Base-by-base conservation (phyloP, 106 monocot genomes). In the Acorus gramineus region DNA sequence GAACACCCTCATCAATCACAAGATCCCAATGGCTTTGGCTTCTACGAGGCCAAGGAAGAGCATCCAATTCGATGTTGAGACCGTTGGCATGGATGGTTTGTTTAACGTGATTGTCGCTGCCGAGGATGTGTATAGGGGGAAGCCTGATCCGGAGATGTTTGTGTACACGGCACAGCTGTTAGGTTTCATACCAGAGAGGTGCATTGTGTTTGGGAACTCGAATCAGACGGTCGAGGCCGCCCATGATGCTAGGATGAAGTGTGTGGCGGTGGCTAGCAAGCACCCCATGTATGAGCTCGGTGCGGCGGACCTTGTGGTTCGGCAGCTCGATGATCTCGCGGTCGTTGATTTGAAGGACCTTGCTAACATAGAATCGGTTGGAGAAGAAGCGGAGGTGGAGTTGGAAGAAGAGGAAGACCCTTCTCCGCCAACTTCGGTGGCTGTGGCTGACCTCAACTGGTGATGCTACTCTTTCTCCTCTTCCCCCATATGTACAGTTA, bases 141-240 rank as follows among this genome's bases (percentile, higher is more conserved):
- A 96, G 62, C 95, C 90, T 2, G 95, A 96, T 59, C 95, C 95
- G 0, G 95, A 96, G 82, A 96, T 96, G 95, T 91, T 90, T 44
- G 64, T 79, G 2, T 85, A 85, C 48, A 82, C 87, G 0, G 85
- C 90, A 3, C 95, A 87, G 70, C 82, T 87, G 53, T 84, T 96
- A 44, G 75, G 72, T 57, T 77, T 85, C 57, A 85, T 85, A 44
- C 95, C 95, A 6, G 82, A 90, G 75, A 51, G 95, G 61, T 96
- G 90, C 74, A 96, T 96, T 46, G 80, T 96, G 46, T 90, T 96
- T 54, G 95, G 95, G 58, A 90, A 90, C 57, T 96, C 95, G 8
- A 96, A 96, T 55, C 83, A 82, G 0, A 70, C 90, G 0, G 95
- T 96, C 48, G 95, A 96, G 74, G 95, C 95, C 2, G 90, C 95